These are phyloP conservation scores for Pilatotrama ljubarskyi DNA, from an alignment of 768 basidiomycete species.

Conservation along the genomic window DNA sequence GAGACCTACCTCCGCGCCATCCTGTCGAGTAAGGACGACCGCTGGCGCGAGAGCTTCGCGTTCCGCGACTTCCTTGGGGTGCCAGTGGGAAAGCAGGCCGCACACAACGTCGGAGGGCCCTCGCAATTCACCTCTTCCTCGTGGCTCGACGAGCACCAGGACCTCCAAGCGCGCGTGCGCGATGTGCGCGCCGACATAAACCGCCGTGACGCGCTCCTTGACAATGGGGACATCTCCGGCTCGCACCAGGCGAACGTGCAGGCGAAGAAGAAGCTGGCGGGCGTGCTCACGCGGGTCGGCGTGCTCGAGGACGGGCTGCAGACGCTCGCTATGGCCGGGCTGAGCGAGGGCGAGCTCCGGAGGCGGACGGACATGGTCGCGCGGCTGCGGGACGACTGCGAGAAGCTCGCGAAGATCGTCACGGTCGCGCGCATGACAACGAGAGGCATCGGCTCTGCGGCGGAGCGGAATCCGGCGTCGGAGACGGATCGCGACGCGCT, in stretches of 20 bases:
- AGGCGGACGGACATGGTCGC: constrained; percentile 88
- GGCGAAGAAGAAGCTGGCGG: constrained; percentile 84
- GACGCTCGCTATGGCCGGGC: constrained; percentile 62
- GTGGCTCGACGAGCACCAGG: constrained; percentile 90
- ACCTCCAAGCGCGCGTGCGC: constrained; percentile 73
- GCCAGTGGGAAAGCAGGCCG: constrained; percentile 55
- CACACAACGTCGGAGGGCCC: constrained; percentile 24
- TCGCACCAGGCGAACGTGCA: constrained; percentile 81
- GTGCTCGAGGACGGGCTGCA: constrained; percentile 68
- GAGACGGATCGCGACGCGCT: constrained; percentile 67
- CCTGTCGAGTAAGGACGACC: constrained; percentile 74
- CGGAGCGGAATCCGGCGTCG: constrained; percentile 44
- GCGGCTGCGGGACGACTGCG: constrained; percentile 86
- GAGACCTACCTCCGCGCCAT: constrained; percentile 88
- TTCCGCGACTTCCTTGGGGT: constrained; percentile 90
- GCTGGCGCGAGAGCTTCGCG: constrained; percentile 76
- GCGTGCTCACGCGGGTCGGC: constrained; percentile 72
- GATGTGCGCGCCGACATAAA: constrained; percentile 85
- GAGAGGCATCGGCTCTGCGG: constrained; percentile 37
- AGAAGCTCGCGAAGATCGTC: constrained; percentile 83
- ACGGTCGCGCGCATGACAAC: constrained; percentile 65
- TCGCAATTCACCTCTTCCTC: constrained; percentile 68
- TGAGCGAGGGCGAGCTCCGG: constrained; percentile 91
- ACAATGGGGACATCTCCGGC: constrained; percentile 67
- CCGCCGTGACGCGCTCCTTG: constrained; percentile 81